Evolutionary conservation across 78 protist species (phyloP).

Genomic region (Pigoraptor vietnamica): DNA sequence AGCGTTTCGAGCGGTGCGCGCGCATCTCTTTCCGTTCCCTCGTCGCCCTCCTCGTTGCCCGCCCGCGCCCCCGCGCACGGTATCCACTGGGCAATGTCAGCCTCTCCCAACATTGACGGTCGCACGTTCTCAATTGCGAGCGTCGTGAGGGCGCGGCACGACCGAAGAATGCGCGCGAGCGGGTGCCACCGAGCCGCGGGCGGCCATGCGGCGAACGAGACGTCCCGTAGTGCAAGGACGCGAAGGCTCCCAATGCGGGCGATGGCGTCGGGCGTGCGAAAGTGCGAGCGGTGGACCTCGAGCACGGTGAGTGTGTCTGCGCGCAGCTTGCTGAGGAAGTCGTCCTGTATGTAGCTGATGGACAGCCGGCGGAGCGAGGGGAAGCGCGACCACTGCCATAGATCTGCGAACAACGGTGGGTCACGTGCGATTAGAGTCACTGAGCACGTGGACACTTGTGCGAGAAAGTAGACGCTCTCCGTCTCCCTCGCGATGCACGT

Average conservation of each 20-base stretch:
- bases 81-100: background rate
- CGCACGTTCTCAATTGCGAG: background rate
- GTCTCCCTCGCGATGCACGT: too few species aligned
- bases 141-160: background rate
- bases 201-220: background rate
- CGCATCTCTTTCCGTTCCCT: too few species aligned
- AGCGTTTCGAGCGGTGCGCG: background rate
- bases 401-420: too few species aligned
- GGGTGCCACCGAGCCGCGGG: background rate
- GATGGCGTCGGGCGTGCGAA: background rate
- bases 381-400: background rate
- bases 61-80: background rate
- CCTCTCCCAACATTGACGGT: background rate
- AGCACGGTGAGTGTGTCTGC: background rate
- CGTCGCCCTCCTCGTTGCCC: too few species aligned
- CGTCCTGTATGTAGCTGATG: background rate
- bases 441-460: too few species aligned
- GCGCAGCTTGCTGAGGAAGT: background rate
- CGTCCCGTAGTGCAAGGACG: background rate
- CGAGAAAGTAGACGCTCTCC: too few species aligned
- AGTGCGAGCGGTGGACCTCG: background rate
- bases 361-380: background rate
- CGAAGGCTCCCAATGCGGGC: background rate
- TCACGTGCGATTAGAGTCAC: background rate
- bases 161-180: background rate